Conservation (phyloP, 2,329 filamentous ascomycete species). For the Trichoderma sp. region DNA sequence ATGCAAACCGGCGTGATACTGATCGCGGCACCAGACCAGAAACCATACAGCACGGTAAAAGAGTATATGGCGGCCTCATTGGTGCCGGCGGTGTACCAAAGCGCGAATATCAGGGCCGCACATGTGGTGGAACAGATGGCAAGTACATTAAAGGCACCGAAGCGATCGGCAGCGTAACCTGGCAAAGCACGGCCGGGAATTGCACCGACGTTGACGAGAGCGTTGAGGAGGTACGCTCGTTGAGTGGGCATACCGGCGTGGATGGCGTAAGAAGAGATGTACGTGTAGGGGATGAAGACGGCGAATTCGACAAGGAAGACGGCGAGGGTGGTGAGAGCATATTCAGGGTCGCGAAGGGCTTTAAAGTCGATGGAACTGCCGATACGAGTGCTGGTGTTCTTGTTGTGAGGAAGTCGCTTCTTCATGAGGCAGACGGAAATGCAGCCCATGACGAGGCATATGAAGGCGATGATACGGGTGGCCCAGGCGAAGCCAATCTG, state of each 20-base stretch:
- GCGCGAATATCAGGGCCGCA: slow-evolving; percentile 49
- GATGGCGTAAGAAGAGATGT: slow-evolving; percentile 64
- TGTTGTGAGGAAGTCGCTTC: slow-evolving; percentile 50
- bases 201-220: slow-evolving; percentile 68
- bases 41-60: slow-evolving; percentile 66
- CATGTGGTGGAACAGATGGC: slow-evolving; percentile 52
- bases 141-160: slow-evolving; percentile 70
- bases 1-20: slow-evolving; percentile 70
- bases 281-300: slow-evolving; percentile 65
- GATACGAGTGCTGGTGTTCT: slow-evolving; percentile 32
- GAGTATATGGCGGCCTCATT: slow-evolving; percentile 52
- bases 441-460: slow-evolving; percentile 25
- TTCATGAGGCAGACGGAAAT: slow-evolving; percentile 33
- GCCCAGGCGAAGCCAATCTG: slow-evolving; percentile 35
- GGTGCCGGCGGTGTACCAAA: slow-evolving; percentile 58
- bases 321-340: slow-evolving; percentile 51
- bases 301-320: slow-evolving; percentile 61
- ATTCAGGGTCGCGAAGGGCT: slow-evolving; percentile 51
- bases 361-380: slow-evolving; percentile 47
- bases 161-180: slow-evolving; percentile 63
- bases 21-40: slow-evolving; percentile 68
- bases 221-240: slow-evolving; percentile 65
- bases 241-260: slow-evolving; percentile 49
- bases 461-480: slow-evolving; percentile 32
- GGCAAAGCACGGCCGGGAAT: slow-evolving; percentile 67